phyloP scores from a whole-genome alignment of 345 rosid species.

The Microthlaspi erraticum region DNA sequence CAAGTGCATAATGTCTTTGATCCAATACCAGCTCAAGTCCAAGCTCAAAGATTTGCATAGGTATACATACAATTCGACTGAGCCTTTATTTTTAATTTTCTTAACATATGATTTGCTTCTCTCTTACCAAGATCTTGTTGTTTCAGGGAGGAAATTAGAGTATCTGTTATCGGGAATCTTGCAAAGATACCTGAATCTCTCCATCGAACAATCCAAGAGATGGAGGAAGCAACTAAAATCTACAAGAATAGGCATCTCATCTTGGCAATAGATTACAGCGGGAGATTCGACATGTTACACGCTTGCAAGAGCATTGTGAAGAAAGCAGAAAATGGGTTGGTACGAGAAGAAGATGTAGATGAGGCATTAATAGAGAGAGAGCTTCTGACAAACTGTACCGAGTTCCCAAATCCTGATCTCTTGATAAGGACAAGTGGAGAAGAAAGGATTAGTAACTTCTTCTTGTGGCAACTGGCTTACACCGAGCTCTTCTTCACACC shows the following conservation, averaged over 20 bases:
- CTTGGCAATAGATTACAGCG: slow-evolving; percentile 74
- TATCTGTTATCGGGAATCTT: slow-evolving; percentile 65
- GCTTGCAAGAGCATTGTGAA: slow-evolving; percentile 66
- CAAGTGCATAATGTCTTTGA: no score
- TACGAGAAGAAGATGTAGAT: slow-evolving; percentile 55
- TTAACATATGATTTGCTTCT: no score
- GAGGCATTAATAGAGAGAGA: slow-evolving; percentile 64
- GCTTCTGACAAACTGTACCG: slow-evolving; percentile 57
- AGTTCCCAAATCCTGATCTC: slow-evolving; percentile 66
- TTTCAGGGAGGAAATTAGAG: slow-evolving; percentile 53
- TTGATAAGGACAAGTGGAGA: slow-evolving; percentile 81
- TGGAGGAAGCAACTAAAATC: slow-evolving; percentile 54
- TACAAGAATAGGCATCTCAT: slow-evolving; percentile 60
- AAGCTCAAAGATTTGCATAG: no score
- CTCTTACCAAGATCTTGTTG: slow-evolving; percentile 2
- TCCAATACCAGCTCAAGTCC: no score
- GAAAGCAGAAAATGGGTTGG: slow-evolving; percentile 49
- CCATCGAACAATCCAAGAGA: slow-evolving; percentile 37
- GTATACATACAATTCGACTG: no score
- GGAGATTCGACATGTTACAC: slow-evolving; percentile 60
- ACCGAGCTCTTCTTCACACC: slow-evolving; percentile 68
- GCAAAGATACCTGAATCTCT: slow-evolving; percentile 55
- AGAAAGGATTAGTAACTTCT: slow-evolving; percentile 75
- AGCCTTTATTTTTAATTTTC: no score
- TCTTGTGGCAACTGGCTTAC: slow-evolving; percentile 78